Evolutionary conservation across 306 rosid genomes (phyloP), one percentile per base, ranked within the genome.

Genomic region (Dalbergia oliveri): DNA sequence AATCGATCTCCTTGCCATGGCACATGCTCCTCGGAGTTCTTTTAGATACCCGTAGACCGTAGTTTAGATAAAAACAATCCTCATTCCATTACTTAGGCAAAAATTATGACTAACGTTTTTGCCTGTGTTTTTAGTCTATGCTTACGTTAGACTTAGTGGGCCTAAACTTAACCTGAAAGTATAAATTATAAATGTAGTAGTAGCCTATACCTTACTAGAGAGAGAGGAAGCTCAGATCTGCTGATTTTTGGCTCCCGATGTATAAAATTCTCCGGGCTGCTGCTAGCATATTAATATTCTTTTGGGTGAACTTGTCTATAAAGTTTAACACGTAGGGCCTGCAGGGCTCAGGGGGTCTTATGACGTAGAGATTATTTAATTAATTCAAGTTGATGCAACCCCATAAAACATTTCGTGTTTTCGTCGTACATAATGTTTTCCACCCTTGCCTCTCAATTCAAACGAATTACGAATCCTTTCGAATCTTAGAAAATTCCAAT

Each of bases 301-400:
- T 9, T 19, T 9, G 41, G 26, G 39, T 14, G 5, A 66, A 56
- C 31, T 61, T 14, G 19, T 60, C 53, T 35, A 4, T 13, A n/a
- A 6, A 14, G 45, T 71, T 14, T 71, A 47, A 72, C 51, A 61
- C 70, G 50, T 62, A 37, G 66, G 83, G 53, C 53, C 53, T 37
- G 8, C 8, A 47, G 53, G 53, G 14, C 15, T 19, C 9, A 12
- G 10, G 23, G 23, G 58, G 11, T 47, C 37, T 50, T 33, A 26
- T 9, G 19, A 33, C 68, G 6, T 26, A 23, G 67, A 59, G 23
- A 73, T 59, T 64, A 65, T n/a, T 69, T 69, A 69, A 69, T 41
- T 41, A 56, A 9, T 54, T 44, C 79, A 63, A 63, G 37, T 64
- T 82, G 75, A 56, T 70, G 19, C 53, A 69, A 62, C 37, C 56